Percentiles rank a stretch among this genome's conserved stretches.
Evolutionary conservation across 345 rosid genomes (phyloP).

Genomic region (Eucalyptus guilfoylei): DNA sequence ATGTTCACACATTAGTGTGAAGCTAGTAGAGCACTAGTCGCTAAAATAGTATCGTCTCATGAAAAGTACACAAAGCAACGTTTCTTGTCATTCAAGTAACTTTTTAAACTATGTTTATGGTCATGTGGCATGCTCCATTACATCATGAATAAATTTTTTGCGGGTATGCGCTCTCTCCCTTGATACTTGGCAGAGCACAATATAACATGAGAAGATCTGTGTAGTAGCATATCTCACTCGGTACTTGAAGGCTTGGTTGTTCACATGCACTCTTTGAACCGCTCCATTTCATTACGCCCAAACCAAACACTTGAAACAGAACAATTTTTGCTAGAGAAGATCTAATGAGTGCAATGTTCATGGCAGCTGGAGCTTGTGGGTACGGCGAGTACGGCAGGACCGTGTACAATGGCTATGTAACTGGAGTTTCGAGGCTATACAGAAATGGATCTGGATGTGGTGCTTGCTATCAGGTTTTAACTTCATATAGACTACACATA

Average conservation of each 20-base stretch:
- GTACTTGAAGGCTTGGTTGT: background rate
- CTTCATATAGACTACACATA: background rate
- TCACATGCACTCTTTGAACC: background rate
- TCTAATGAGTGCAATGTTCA: background rate
- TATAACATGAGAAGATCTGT: background rate
- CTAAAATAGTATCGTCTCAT: background rate
- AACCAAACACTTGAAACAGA: background rate
- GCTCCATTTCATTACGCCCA: background rate
- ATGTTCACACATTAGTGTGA: background rate
- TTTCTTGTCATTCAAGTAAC: background rate
- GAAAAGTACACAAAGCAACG: background rate
- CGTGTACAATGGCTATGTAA: conserved; percentile 61
- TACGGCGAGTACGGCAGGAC: conserved; percentile 71
- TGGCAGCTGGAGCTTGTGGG: conserved; percentile 82
- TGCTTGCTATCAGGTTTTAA: conserved; percentile 77
- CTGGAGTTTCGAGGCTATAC: conserved; percentile 68
- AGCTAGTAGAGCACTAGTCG: background rate
- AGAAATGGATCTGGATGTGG: conserved; percentile 82
- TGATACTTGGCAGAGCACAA: background rate
- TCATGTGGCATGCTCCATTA: background rate
- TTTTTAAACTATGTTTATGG: background rate
- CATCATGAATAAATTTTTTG: background rate
- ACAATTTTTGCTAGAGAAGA: background rate
- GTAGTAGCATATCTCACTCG: background rate
- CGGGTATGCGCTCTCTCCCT: background rate